These are phyloP conservation scores for Pascua sp. DNA, from an alignment of 1,284 basidiomycete species.

Conservation along the genomic window DNA sequence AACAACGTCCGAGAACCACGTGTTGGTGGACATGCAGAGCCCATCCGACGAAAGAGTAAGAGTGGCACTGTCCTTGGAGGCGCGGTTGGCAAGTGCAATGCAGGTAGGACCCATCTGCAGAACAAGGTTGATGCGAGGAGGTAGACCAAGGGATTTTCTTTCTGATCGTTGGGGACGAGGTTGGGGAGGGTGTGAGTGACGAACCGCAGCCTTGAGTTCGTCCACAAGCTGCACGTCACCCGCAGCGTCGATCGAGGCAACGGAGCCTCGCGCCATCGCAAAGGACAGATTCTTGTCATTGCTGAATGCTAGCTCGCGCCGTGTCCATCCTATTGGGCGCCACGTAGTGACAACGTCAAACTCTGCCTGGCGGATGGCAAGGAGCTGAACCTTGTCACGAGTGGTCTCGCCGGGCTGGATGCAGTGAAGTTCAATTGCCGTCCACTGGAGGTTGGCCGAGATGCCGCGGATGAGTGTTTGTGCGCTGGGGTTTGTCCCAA, in stretches of 20 bases:
- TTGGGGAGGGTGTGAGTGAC: not conserved
- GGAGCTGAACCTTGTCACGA: slow-evolving; percentile 30
- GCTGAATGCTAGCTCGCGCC: slow-evolving; percentile 37
- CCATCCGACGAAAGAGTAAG: slow-evolving; percentile 35
- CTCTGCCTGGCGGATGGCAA: slow-evolving; percentile 33
- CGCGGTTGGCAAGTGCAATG: slow-evolving; percentile 28
- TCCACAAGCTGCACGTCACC: slow-evolving; percentile 37
- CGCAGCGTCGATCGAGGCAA: slow-evolving; percentile 36
- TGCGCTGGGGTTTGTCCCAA: slow-evolving; percentile 30
- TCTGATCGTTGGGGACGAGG: not conserved
- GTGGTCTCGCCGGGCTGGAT: slow-evolving; percentile 28
- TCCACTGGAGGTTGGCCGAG: slow-evolving; percentile 28
- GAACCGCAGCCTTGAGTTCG: slow-evolving; percentile 17
- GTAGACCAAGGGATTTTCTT: not conserved
- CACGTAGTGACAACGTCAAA: slow-evolving; percentile 40
- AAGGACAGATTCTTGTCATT: slow-evolving; percentile 41
- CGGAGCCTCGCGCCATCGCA: slow-evolving; percentile 23
- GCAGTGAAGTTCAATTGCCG: slow-evolving; percentile 31
- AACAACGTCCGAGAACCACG: not conserved
- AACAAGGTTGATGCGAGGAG: slow-evolving; percentile 32
- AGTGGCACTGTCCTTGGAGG: slow-evolving; percentile 30
- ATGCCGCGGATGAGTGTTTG: slow-evolving; percentile 35
- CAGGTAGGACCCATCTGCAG: slow-evolving; percentile 37
- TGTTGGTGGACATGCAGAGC: slow-evolving; percentile 15
- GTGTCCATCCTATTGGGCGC: slow-evolving; percentile 36